Percentiles rank a stretch among this genome's conserved stretches.
These are phyloP conservation scores for Phylloporus arenicola DNA, from an alignment of 768 basidiomycete genomes.

Conservation along the genomic window DNA sequence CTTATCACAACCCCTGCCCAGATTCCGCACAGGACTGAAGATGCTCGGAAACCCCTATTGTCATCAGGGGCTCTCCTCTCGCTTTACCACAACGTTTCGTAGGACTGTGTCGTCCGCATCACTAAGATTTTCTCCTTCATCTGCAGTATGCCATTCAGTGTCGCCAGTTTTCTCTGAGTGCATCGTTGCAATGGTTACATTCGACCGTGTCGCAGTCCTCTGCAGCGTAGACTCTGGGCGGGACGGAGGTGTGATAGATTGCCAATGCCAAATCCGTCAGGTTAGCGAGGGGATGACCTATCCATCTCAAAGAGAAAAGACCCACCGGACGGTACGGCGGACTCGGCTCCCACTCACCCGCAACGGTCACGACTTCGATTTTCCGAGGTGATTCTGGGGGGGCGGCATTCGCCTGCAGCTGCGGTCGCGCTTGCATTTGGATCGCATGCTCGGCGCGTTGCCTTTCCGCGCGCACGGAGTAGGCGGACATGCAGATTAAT, in stretches of 20 bases:
- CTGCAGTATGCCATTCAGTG: not conserved
- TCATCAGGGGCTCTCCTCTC: too few relatives aligned
- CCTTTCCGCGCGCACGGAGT: not conserved
- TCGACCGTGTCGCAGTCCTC: not conserved
- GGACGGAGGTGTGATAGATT: not conserved
- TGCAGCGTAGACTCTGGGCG: not conserved
- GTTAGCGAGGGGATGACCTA: not conserved
- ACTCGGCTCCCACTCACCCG: not conserved
- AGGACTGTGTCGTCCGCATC: not conserved
- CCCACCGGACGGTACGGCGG: not conserved
- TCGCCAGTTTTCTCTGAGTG: not conserved
- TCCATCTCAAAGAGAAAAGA: not conserved
- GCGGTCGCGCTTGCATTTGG: not conserved
- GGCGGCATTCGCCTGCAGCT: not conserved
- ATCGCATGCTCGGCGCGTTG: not conserved
- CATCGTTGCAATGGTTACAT: not conserved
- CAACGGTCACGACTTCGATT: not conserved
- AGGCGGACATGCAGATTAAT: not conserved
- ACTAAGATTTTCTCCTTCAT: not conserved
- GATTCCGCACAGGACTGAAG: too few relatives aligned
- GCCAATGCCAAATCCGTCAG: not conserved
- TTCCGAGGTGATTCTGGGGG: not conserved
- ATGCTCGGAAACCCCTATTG: too few relatives aligned
- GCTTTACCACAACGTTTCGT: not conserved
- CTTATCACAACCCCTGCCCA: too few relatives aligned